A percentile compares a stretch with the other conserved stretches of the same genome.
These are phyloP conservation scores for Claviceps pazoutovae DNA, from an alignment of 2,329 filamentous ascomycete species.

Conservation along the genomic window DNA sequence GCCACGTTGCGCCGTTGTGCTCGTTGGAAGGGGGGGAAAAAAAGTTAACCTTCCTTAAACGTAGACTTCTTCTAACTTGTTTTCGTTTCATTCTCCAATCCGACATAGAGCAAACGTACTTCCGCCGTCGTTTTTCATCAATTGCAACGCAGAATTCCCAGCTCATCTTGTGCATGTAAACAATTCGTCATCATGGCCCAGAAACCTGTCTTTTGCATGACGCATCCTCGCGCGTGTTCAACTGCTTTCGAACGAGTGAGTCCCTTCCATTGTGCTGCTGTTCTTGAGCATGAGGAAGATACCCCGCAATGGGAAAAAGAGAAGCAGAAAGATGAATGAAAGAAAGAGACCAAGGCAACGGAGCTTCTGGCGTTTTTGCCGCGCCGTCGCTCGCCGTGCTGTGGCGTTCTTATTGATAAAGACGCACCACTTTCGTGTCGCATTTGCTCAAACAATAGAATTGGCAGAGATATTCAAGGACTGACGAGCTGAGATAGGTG, in stretches of 20 bases:
- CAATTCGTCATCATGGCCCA: slow-evolving; percentile 3
- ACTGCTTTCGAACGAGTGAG: slow-evolving; percentile 90
- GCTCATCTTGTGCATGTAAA: neutral
- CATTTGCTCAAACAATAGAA: too few species aligned
- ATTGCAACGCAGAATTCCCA: neutral
- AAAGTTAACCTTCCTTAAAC: too few species aligned
- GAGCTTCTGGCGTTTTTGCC: too few species aligned
- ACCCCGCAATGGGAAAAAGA: too few species aligned
- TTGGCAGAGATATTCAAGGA: neutral
- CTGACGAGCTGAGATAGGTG: slow-evolving; percentile 41
- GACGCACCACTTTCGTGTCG: too few species aligned
- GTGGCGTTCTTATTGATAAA: too few species aligned
- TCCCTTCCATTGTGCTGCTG: slow-evolving; percentile 6
- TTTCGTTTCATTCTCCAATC: neutral
- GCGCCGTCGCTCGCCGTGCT: too few species aligned
- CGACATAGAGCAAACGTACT: neutral
- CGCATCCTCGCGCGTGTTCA: slow-evolving; percentile 87
- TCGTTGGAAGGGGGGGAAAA: neutral
- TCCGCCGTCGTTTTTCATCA: neutral
- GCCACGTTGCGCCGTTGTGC: neutral
- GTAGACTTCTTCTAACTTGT: too few species aligned
- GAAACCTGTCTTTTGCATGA: slow-evolving; percentile 69
- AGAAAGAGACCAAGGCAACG: neutral
- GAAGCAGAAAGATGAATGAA: neutral
- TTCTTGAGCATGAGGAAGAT: neutral